These are phyloP conservation scores for Aspergillus avenaceus DNA, from an alignment of 495 filamentous ascomycete species.

Conservation along the genomic window DNA sequence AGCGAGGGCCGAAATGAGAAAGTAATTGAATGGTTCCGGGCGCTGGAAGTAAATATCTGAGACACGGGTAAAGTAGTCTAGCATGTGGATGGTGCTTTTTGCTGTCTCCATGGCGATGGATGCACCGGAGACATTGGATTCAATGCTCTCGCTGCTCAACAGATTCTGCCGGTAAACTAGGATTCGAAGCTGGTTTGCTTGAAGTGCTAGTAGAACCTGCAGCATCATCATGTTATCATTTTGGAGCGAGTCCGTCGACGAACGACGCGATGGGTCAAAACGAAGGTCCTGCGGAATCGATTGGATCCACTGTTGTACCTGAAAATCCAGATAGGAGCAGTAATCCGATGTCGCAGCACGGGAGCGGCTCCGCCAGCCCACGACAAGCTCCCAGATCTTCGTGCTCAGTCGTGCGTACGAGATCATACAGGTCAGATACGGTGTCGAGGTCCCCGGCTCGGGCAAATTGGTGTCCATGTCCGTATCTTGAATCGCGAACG, in stretches of 20 bases:
- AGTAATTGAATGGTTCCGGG: constrained; percentile 82
- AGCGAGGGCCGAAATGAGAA: constrained; percentile 71
- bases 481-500: constrained; percentile 72
- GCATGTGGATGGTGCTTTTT: constrained; percentile 69
- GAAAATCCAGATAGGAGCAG: constrained; percentile 66
- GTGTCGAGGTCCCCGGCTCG: constrained; percentile 49
- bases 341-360: constrained; percentile 52
- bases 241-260: constrained; percentile 27
- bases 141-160: constrained; percentile 65
- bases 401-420: constrained; percentile 67
- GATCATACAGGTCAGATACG: constrained; percentile 50
- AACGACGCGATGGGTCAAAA: constrained; percentile 43
- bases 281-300: constrained; percentile 50
- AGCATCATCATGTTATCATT: constrained; percentile 29
- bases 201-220: constrained; percentile 56
- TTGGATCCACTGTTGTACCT: constrained; percentile 73
- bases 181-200: constrained; percentile 77
- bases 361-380: constrained; percentile 41
- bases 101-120: constrained; percentile 68
- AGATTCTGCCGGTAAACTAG: constrained; percentile 76
- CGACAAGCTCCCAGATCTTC: constrained; percentile 66
- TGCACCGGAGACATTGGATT: constrained; percentile 59
- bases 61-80: constrained; percentile 67
- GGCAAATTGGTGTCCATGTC: constrained; percentile 76
- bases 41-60: constrained; percentile 70